Base-by-base conservation (phyloP, 2,329 filamentous ascomycete genomes). In the Diaporthe vexans region DNA sequence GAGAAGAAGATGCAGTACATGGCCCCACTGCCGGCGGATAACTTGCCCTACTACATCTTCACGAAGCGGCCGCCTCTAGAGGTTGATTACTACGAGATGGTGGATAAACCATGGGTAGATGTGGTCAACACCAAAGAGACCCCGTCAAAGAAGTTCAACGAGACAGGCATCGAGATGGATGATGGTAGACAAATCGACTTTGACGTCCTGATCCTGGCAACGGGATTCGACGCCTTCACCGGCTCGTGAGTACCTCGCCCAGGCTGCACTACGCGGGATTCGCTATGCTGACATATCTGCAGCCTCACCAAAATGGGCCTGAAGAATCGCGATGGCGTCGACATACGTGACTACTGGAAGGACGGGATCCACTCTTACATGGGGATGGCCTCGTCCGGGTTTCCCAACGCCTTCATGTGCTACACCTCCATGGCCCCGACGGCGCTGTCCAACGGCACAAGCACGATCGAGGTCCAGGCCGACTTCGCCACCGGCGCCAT, bases 41-140 rank as follows among this genome's bases (percentile, higher is more conserved):
- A 85, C 46, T 80, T 82, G 54, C 89, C 87, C 77, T 90, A 86
- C 76, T 88, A 90, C 74, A 81, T 84, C 4, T 83, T 86, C 71
- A 85, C 71, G 0, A 73, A 73, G 71, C 35, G 71, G 9, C 71
- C 71, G 9, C 71, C 71, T 4, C 43, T 73, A 1, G 71, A 73
- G 40, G 46, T 73, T 24, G 71, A 73, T 15, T 73, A 73, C 43
- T 73, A 73, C 52, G 71, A 73, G 33, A 57, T 63, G 48, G 52
- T 73, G 6, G 71, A 88, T 75, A 82, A 82, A 24, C 79, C 81
- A 0, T 85, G 87, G 43, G 86, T 89, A 2, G 78, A 85, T 0
- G 75, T 89, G 4, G 81, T 90, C 1, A 81, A 86, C 59, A 76
- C 88, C 21, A 86, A 84, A 15, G 77, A 82, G 11, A 84, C 83